Conservation (phyloP, 176 grass and related monocot species). For the Otatea glauca region DNA sequence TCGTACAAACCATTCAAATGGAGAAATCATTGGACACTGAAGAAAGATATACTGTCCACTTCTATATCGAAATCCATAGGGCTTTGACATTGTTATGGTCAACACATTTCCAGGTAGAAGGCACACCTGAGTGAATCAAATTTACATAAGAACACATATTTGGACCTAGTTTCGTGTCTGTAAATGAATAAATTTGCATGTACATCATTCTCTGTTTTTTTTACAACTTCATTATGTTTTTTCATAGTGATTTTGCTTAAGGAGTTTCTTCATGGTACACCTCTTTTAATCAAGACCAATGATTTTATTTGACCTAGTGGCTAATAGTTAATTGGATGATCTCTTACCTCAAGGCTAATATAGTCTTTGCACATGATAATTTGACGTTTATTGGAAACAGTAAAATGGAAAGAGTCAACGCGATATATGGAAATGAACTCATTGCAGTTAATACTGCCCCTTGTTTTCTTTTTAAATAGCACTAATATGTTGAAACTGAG, state of each 20-base stretch:
- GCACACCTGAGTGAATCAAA: constrained; percentile 62
- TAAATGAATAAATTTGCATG: neutral
- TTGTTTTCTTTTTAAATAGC: no score
- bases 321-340: no score
- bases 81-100: constrained; percentile 98
- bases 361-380: no score
- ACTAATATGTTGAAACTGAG: no score
- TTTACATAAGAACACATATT: constrained; percentile 28
- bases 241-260: neutral
- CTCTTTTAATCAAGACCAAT: no score
- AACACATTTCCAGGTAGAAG: constrained; percentile 90
- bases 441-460: no score
- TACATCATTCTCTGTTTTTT: neutral
- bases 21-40: constrained; percentile 90
- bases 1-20: constrained; percentile 85
- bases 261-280: no score
- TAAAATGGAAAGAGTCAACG: no score
- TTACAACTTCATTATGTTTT: constrained; percentile 5
- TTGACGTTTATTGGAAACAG: no score
- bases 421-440: no score
- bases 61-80: constrained; percentile 93
- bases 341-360: no score
- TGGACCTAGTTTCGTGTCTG: neutral
- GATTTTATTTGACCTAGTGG: no score
- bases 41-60: constrained; percentile 98